Conservation (phyloP, 192 early-diverging fungal genomes). For the Oehlia diaphana region DNA sequence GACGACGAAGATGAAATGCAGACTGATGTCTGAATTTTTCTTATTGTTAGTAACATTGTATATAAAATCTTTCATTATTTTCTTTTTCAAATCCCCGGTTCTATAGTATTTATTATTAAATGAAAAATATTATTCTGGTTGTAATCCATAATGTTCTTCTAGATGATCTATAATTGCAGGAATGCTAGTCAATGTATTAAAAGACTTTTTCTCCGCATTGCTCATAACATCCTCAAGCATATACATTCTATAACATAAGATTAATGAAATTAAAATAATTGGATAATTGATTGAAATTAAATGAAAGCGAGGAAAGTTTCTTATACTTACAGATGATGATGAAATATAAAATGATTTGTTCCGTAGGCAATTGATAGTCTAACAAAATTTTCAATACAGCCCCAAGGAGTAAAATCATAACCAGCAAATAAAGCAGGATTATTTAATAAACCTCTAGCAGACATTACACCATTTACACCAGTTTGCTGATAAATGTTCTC, state of each 20-base stretch:
- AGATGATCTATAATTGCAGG: constrained; percentile 84
- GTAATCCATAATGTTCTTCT: constrained; percentile 50
- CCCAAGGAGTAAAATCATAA: constrained; percentile 72
- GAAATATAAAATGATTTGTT: constrained; percentile 80
- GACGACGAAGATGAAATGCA: constrained; percentile 43
- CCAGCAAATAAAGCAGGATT: constrained; percentile 96
- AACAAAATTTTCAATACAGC: constrained; percentile 76
- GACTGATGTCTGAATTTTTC: constrained; percentile 1
- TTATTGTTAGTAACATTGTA: too few relatives aligned
- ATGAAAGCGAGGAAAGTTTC: background rate
- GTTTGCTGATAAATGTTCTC: constrained; percentile 73
- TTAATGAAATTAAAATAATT: background rate
- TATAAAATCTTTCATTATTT: too few relatives aligned
- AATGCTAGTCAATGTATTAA: constrained; percentile 78
- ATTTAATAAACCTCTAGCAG: constrained; percentile 83
- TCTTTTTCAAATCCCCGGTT: too few relatives aligned
- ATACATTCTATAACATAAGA: constrained; percentile 60
- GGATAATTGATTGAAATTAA: background rate
- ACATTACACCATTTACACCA: constrained; percentile 88
- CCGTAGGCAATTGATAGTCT: constrained; percentile 74
- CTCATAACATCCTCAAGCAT: constrained; percentile 89
- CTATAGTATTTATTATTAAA: background rate
- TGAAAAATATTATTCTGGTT: background rate
- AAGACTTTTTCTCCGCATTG: constrained; percentile 79
- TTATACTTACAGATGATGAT: constrained; percentile 74